Conservation (phyloP, 495 filamentous ascomycete species). For the Chlorociboria aeruginascens region DNA sequence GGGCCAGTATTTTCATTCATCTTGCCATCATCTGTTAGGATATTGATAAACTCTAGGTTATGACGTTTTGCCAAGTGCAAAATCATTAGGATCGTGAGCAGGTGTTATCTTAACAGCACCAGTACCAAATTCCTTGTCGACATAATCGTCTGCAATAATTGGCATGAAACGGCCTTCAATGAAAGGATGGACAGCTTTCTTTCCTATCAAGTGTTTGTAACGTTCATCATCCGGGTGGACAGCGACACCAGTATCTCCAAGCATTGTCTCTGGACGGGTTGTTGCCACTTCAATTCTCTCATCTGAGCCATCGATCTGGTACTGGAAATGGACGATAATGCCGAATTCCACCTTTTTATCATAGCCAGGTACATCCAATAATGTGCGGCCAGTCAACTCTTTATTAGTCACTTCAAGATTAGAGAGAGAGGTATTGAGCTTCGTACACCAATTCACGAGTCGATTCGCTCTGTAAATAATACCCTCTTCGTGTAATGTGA, state of each 20-base stretch:
- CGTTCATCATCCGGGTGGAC: conserved; percentile 58
- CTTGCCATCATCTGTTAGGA: conserved; percentile 38
- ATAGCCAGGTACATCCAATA: conserved; percentile 54
- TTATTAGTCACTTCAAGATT: conserved; percentile 69
- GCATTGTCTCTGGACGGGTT: conserved; percentile 72
- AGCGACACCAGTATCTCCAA: conserved; percentile 66
- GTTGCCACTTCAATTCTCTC: conserved; percentile 67
- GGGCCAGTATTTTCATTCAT: conserved; percentile 36
- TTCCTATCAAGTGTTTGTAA: conserved; percentile 61
- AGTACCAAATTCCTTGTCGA: conserved; percentile 66
- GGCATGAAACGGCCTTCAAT: conserved; percentile 47
- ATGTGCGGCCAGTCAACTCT: conserved; percentile 54
- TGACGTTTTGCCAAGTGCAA: conserved; percentile 57
- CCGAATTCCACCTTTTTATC: conserved; percentile 63
- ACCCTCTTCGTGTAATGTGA: conserved; percentile 57
- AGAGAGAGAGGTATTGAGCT: conserved; percentile 62
- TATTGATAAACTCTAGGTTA: conserved; percentile 44
- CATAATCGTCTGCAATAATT: conserved; percentile 59
- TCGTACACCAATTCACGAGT: conserved; percentile 68
- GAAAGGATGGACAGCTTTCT: conserved; percentile 59
- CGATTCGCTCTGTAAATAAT: conserved; percentile 66
- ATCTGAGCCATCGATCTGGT: conserved; percentile 49
- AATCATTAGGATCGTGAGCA: conserved; percentile 72
- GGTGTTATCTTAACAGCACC: conserved; percentile 74
- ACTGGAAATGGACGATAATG: conserved; percentile 59